phyloP scores from a whole-genome alignment of 2,329 filamentous ascomycete species.

The Lasiodiplodia citricola region DNA sequence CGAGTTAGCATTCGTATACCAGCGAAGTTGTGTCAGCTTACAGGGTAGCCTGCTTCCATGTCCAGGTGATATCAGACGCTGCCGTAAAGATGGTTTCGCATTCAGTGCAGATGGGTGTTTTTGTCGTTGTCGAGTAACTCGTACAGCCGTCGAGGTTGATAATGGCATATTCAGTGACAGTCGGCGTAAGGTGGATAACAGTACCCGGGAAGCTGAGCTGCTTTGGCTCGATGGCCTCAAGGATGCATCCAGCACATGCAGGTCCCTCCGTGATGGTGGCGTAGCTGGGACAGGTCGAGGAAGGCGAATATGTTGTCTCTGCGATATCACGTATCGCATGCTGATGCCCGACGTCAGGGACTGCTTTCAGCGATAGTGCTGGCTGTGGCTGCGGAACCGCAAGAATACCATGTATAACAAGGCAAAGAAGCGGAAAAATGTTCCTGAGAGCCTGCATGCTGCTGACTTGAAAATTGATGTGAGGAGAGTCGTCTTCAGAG shows the following conservation, averaged over 20 bases:
- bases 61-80: no score
- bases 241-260: not conserved
- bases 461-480: no score
- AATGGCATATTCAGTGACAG: no score
- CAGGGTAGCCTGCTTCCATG: no score
- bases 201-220: not conserved
- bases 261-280: not conserved
- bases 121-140: not conserved
- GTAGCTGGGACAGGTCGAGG: not conserved
- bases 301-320: not conserved
- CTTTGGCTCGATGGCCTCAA: not conserved
- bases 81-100: not conserved
- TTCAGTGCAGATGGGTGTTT: not conserved
- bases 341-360: no score
- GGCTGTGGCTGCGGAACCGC: not conserved
- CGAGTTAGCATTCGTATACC: not conserved
- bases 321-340: no score
- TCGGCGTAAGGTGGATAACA: not conserved
- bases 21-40: not conserved
- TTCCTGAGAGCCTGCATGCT: no score
- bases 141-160: not conserved
- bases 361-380: no score
- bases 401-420: not conserved
- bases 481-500: no score
- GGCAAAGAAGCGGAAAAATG: no score